phyloP scores from a whole-genome alignment of 495 filamentous ascomycete species.

The Parmelia sp. region DNA sequence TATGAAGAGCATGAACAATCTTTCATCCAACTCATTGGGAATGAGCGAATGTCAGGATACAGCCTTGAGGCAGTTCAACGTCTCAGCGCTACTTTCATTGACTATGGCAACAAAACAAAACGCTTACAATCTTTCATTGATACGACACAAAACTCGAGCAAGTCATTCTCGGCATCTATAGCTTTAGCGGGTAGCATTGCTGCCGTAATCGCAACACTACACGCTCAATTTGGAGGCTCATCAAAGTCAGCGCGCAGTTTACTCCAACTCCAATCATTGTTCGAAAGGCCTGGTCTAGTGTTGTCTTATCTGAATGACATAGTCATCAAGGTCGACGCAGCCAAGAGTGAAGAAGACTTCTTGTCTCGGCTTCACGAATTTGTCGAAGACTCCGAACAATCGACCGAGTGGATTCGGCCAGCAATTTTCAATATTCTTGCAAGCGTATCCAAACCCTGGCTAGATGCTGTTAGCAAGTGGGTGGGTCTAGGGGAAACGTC shows the following conservation, averaged over 20 bases:
- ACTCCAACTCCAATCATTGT: conserved; percentile 63
- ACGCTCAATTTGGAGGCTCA: conserved; percentile 47
- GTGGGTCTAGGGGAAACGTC: conserved; percentile 60
- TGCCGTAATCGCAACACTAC: conserved; percentile 48
- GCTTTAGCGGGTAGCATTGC: conserved; percentile 58
- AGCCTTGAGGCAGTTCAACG: conserved; percentile 51
- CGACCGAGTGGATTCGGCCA: conserved; percentile 52
- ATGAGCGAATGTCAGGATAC: conserved; percentile 62
- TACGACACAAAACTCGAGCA: conserved; percentile 25
- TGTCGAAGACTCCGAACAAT: conserved; percentile 57
- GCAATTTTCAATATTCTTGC: conserved; percentile 61
- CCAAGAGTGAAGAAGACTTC: conserved; percentile 58
- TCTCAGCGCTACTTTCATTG: conserved; percentile 51
- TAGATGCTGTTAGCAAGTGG: conserved; percentile 67
- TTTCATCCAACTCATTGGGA: conserved; percentile 52
- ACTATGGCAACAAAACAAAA: conserved; percentile 53
- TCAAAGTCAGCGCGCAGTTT: conserved; percentile 39
- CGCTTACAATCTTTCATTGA: conserved; percentile 50
- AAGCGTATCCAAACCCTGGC: conserved; percentile 60
- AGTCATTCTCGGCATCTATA: conserved; percentile 45
- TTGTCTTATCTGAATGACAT: conserved; percentile 56
- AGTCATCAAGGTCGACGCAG: conserved; percentile 46
- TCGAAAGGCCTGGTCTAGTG: conserved; percentile 56
- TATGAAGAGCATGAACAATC: conserved; percentile 52
- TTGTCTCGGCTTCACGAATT: conserved; percentile 61